Conservation (phyloP, 306 rosid genomes). For the Vigna nakashimae region DNA sequence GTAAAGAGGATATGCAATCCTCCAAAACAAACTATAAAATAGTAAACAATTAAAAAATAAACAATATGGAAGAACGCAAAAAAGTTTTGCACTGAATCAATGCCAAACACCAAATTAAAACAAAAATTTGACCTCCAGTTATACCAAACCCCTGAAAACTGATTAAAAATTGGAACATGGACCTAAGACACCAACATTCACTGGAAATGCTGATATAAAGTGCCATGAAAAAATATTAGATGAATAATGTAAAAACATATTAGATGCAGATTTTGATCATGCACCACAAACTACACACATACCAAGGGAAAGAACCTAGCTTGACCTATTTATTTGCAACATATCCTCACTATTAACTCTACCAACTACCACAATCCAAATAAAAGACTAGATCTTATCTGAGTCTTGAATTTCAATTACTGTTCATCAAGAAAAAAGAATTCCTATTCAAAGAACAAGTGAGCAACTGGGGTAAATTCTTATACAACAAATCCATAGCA, state of each 20-base stretch:
- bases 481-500: background rate
- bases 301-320: background rate
- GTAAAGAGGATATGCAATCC: slow-evolving; percentile 25
- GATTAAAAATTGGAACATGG: background rate
- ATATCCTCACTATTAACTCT: background rate
- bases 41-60: background rate
- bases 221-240: background rate
- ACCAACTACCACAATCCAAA: background rate
- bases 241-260: background rate
- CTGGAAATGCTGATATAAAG: background rate
- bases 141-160: background rate
- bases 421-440: background rate
- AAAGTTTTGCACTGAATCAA: background rate
- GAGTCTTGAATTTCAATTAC: background rate
- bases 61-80: background rate
- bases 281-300: background rate
- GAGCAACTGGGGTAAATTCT: background rate
- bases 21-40: slow-evolving; percentile 9
- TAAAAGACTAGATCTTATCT: background rate
- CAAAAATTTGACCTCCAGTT: background rate
- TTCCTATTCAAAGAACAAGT: background rate
- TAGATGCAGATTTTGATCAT: background rate
- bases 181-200: background rate
- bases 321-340: background rate
- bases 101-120: background rate